Evolutionary conservation across 2,329 filamentous ascomycete species (phyloP).

Genomic region (Penicillium sp.): DNA sequence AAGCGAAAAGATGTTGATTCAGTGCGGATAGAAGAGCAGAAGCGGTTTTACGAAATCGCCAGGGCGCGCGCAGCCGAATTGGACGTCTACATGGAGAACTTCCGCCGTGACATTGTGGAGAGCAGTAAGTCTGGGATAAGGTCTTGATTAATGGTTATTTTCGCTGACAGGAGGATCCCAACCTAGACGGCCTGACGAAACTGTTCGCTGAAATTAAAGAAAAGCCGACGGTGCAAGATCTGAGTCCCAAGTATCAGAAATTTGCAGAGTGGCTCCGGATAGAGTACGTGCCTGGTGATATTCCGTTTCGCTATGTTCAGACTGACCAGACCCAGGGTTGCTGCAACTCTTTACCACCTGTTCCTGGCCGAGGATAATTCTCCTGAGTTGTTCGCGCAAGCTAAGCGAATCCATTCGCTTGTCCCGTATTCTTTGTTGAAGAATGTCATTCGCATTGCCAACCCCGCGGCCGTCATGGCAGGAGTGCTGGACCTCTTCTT

Average conservation of each 20-base stretch:
- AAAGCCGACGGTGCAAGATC: constrained; percentile 75
- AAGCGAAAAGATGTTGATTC: constrained; percentile 74
- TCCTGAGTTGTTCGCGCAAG: constrained; percentile 86
- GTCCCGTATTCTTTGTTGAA: constrained; percentile 90
- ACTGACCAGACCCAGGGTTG: constrained; percentile 55
- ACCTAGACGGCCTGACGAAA: constrained; percentile 70
- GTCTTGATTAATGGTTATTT: too few species aligned
- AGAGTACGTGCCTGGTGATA: constrained; percentile 49
- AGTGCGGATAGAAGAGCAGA: constrained; percentile 83
- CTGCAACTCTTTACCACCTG: constrained; percentile 90
- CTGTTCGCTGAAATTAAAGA: constrained; percentile 87
- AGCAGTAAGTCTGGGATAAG: constrained; percentile 64
- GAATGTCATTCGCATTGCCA: constrained; percentile 92
- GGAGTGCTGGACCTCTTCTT: constrained; percentile 88
- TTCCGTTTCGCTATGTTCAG: constrained; percentile 8
- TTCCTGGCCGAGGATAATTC: constrained; percentile 98
- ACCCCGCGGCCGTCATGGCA: constrained; percentile 95
- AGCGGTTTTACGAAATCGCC: constrained; percentile 90
- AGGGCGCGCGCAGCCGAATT: constrained; percentile 80
- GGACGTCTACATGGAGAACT: constrained; percentile 92
- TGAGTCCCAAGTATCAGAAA: constrained; percentile 92
- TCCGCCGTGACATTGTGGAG: constrained; percentile 59
- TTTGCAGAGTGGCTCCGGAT: constrained; percentile 99
- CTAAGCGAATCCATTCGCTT: constrained; percentile 85
- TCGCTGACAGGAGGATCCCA: too few species aligned